Evolutionary conservation across 2,329 filamentous ascomycete genomes (phyloP).

Genomic region (Exophiala bonariae): DNA sequence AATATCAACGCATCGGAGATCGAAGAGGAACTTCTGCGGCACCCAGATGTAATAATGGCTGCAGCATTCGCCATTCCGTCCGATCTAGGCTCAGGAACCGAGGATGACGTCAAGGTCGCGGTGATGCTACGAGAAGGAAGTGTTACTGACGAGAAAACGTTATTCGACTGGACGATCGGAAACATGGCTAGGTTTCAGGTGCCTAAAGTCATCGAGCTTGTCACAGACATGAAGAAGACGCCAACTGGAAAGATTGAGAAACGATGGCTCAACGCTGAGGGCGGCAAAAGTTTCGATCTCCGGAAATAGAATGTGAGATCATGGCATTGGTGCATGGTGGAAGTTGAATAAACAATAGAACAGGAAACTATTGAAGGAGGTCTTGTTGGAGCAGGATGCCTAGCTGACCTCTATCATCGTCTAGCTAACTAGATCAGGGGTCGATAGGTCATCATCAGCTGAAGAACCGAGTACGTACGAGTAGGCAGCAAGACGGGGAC

Average conservation of each 20-base stretch:
- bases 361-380: too few species aligned
- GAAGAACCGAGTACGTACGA: too few species aligned
- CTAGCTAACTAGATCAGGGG: too few species aligned
- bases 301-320: neutral
- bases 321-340: too few species aligned
- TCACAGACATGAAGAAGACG: slow-evolving; percentile 11
- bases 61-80: slow-evolving; percentile 15
- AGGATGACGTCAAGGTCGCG: slow-evolving; percentile 18
- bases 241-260: slow-evolving; percentile 18
- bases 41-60: slow-evolving; percentile 9
- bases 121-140: slow-evolving; percentile 5
- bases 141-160: slow-evolving; percentile 1
- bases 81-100: slow-evolving; percentile 14
- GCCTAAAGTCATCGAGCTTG: slow-evolving; percentile 14
- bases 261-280: neutral
- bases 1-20: slow-evolving; percentile 93
- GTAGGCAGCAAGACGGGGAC: too few species aligned
- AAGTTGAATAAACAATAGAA: too few species aligned
- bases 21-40: slow-evolving; percentile 58
- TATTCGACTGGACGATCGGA: slow-evolving; percentile 4
- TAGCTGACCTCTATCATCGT: too few species aligned
- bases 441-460: too few species aligned
- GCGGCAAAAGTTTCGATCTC: neutral
- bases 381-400: too few species aligned
- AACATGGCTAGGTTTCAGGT: slow-evolving; percentile 18